These are phyloP conservation scores for Streptanthus diversifolius DNA, from an alignment of 345 rosid genomes.

Conservation along the genomic window DNA sequence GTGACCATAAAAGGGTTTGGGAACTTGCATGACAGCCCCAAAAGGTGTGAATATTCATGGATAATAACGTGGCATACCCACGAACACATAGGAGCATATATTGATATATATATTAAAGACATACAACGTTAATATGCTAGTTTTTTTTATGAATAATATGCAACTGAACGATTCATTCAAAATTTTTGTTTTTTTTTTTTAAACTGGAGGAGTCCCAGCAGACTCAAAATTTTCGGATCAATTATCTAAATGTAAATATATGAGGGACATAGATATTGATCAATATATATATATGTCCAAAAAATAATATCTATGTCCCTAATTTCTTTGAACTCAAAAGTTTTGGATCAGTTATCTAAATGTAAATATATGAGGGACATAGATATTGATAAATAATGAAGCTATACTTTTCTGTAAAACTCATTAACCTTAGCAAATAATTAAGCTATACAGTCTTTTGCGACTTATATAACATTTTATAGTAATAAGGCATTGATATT, in stretches of 20 bases:
- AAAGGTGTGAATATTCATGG: slow-evolving; percentile 23
- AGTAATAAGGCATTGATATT: no score
- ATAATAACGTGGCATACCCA: slow-evolving; percentile 23
- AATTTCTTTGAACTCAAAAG: no score
- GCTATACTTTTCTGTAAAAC: not conserved
- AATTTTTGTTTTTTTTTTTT: no score
- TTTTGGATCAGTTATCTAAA: not conserved
- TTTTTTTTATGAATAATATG: no score
- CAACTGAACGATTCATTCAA: no score
- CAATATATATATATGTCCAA: no score
- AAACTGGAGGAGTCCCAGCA: no score
- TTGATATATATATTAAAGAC: not conserved
- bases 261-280: not conserved
- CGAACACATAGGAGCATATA: slow-evolving; percentile 17
- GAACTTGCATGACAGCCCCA: slow-evolving; percentile 31
- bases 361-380: not conserved
- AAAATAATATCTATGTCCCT: no score
- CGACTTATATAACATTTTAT: no score
- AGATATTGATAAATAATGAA: not conserved
- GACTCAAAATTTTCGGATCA: not conserved
- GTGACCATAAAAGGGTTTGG: slow-evolving; percentile 33
- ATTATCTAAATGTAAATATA: not conserved
- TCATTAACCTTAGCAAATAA: not conserved
- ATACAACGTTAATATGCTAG: not conserved
- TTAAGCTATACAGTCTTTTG: not conserved